phyloP scores from a whole-genome alignment of 2,329 filamentous ascomycete genomes.

The Helotiales sp. region DNA sequence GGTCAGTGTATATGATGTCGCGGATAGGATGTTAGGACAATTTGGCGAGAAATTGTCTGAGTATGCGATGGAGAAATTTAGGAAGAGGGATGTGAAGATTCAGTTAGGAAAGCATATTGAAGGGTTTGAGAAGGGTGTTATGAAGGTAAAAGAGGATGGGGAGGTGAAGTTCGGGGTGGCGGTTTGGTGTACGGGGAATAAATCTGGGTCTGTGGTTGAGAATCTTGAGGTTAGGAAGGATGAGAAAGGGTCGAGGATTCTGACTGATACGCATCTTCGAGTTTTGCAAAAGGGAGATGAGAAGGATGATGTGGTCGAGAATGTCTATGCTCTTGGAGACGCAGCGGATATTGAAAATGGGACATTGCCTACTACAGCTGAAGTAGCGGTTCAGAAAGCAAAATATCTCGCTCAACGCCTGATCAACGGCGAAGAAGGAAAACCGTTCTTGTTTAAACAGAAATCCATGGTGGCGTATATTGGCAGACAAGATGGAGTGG shows the following conservation, averaged over 20 bases:
- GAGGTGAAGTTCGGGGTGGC: slow-evolving; percentile 53
- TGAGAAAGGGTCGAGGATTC: slow-evolving; percentile 51
- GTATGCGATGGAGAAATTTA: slow-evolving; percentile 68
- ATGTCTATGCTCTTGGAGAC: slow-evolving; percentile 67
- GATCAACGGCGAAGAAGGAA: slow-evolving; percentile 33
- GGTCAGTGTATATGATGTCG: slow-evolving; percentile 75
- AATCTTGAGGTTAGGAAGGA: slow-evolving; percentile 26
- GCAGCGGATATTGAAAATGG: slow-evolving; percentile 61
- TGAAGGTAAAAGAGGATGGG: slow-evolving; percentile 23
- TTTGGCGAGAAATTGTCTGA: slow-evolving; percentile 69
- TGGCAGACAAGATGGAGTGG: slow-evolving; percentile 42
- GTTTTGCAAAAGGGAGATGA: slow-evolving; percentile 43
- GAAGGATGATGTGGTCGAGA: slow-evolving; percentile 32
- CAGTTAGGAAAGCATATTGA: slow-evolving; percentile 68
- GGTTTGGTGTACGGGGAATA: slow-evolving; percentile 70
- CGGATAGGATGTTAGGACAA: slow-evolving; percentile 71
- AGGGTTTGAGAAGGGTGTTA: slow-evolving; percentile 37
- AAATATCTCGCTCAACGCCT: slow-evolving; percentile 63
- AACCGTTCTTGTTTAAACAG: slow-evolving; percentile 40
- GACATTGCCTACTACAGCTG: slow-evolving; percentile 63
- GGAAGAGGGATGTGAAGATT: slow-evolving; percentile 64
- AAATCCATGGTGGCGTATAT: slow-evolving; percentile 42
- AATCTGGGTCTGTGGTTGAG: slow-evolving; percentile 60
- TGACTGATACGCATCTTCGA: slow-evolving; percentile 62
- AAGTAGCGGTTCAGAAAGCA: slow-evolving; percentile 73